Base-by-base conservation (phyloP, 495 filamentous ascomycete genomes). In the Margaritispora aquatica region DNA sequence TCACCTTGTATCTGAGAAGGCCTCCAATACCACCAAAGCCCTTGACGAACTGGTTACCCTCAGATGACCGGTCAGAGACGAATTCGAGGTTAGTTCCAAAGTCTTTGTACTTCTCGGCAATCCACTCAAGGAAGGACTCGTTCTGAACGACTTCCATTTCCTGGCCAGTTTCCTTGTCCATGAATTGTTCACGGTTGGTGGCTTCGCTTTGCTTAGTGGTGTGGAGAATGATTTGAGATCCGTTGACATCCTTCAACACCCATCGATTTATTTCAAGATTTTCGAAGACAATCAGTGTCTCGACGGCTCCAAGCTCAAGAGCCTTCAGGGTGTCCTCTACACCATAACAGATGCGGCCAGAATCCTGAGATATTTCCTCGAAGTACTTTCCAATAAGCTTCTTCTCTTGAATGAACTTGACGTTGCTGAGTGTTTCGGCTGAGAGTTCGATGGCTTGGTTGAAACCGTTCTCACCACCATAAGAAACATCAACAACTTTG, bases 341-440 rank as follows among this genome's bases (percentile, higher is more conserved):
- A 78, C 94, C 93, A 70, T 98, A 98, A 78, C 94, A 98, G 61
- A 98, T 84, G 68, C 88, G 92, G 59, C 94, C 94, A 49, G 86
- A 93, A 67, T 98, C 95, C 70, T 96, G 92, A 66, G 89, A 96
- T 69, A 98, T 97, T 75, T 98, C 92, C 70, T 97, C 90, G 68
- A 98, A 98, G 81, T 98, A 98, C 67, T 87, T 91, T 68, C 91
- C 90, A 69, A 98, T 98, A 53, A 98, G 83, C 79, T 96, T 97
- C 88, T 98, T 98, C 82, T 98, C 94, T 74, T 98, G 94, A 71
- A 98, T 96, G 74, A 98, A 98, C 74, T 98, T 98, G 79, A 98
- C 94, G 66, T 96, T 97, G 74, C 91, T 87, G 49, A 98, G 80
- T n/a, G 94, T 97, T 79, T 98, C 95, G 13, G 89, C 79, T 26